Percentiles rank a stretch among this genome's conserved stretches.
Conservation (phyloP, 768 basidiomycete species). For the Pleurotus sapidus region DNA sequence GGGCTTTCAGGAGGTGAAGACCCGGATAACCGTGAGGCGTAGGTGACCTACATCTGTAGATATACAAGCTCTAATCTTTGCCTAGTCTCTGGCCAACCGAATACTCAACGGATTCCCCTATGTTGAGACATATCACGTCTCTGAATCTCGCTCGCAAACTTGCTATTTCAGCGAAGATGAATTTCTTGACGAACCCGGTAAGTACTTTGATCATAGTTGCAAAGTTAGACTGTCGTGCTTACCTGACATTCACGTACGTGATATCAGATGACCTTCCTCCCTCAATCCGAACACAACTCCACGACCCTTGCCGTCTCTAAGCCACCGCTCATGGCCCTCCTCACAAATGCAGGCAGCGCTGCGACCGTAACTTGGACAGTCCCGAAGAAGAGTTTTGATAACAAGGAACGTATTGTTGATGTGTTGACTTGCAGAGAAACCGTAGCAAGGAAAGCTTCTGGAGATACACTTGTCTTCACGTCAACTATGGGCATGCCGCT, state of each 20-base stretch:
- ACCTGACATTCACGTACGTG: neutral
- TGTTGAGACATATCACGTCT: constrained; percentile 40
- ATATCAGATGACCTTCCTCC: constrained; percentile 42
- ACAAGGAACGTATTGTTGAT: constrained; percentile 45
- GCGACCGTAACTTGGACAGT: constrained; percentile 42
- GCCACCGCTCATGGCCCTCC: constrained; percentile 50
- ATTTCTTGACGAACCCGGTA: constrained; percentile 48
- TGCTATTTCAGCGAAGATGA: constrained; percentile 37
- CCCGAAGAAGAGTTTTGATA: constrained; percentile 29
- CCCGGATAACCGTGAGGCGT: constrained; percentile 66
- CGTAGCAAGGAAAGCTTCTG: constrained; percentile 28
- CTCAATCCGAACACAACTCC: constrained; percentile 24
- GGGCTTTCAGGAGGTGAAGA: constrained; percentile 53
- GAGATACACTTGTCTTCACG: constrained; percentile 37
- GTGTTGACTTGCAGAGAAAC: constrained; percentile 42
- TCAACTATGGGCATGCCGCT: constrained; percentile 45
- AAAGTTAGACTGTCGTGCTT: neutral
- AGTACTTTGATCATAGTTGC: constrained; percentile 8
- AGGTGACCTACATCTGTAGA: constrained; percentile 10
- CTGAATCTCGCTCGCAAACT: constrained; percentile 55
- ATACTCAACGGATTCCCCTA: constrained; percentile 46
- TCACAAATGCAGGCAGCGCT: constrained; percentile 50
- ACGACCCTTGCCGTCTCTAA: constrained; percentile 49
- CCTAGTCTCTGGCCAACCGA: constrained; percentile 57
- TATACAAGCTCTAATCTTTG: neutral